Conservation (phyloP, 1,139 yeast species). For the Saccharomyces hybrid region DNA sequence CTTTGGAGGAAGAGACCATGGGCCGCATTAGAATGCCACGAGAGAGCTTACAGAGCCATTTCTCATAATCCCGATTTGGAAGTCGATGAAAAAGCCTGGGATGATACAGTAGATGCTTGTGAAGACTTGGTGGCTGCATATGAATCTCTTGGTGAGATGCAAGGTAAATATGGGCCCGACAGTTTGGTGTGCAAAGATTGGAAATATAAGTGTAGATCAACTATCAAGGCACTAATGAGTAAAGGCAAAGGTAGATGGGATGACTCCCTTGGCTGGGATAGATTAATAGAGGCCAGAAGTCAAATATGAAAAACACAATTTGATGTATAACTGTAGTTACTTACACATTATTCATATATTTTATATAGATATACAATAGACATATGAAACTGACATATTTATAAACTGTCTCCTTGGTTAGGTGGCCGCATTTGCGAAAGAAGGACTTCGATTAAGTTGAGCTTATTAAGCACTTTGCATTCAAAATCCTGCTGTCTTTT, state of each 20-base stretch:
- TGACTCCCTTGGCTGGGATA: slow-evolving; percentile 70
- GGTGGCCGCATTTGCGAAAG: neutral
- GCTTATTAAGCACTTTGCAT: neutral
- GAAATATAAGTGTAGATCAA: slow-evolving; percentile 73
- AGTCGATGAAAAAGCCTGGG: slow-evolving; percentile 59
- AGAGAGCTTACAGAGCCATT: slow-evolving; percentile 74
- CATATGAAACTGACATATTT: neutral
- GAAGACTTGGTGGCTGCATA: slow-evolving; percentile 79
- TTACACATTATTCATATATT: neutral
- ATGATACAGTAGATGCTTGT: slow-evolving; percentile 73
- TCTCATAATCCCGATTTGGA: slow-evolving; percentile 59
- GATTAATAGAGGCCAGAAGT: slow-evolving; percentile 46
- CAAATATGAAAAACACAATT: slow-evolving; percentile 11
- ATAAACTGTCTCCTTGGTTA: neutral
- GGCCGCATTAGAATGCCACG: slow-evolving; percentile 79
- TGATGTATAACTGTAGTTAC: neutral
- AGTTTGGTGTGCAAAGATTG: slow-evolving; percentile 85
- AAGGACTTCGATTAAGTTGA: neutral
- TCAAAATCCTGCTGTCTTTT: neutral
- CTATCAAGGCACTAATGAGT: slow-evolving; percentile 67
- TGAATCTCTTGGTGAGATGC: slow-evolving; percentile 75
- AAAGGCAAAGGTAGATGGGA: slow-evolving; percentile 79
- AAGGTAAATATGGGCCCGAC: slow-evolving; percentile 79
- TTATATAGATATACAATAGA: neutral
- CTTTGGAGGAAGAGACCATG: slow-evolving; percentile 84